Base-by-base conservation (phyloP, 2,329 filamentous ascomycete genomes). In the Emergomyces pasteurianus region DNA sequence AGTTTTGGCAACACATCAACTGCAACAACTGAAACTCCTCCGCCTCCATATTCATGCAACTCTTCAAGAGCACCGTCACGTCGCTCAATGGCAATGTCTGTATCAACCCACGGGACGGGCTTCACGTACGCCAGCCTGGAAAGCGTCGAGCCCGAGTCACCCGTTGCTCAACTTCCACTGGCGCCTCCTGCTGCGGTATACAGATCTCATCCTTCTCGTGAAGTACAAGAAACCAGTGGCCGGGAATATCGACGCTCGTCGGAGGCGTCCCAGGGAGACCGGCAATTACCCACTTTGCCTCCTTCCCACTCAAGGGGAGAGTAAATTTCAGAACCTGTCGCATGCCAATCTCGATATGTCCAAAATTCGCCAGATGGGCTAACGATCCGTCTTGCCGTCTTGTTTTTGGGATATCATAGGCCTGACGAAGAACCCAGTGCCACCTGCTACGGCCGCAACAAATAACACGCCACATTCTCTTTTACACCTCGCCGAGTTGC, bases 1-100 rank as follows among this genome's bases (percentile, higher is more conserved):
- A 76, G 73, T 58, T 75, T 75, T 63, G 75, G 75, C 7, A 76
- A 77, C 61, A 77, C 75, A 2, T 77, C 75, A 0, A 77, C 75
- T 2, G 75, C 74, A 9, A 77, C 75, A 5, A 66, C 73, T 18
- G 74, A 76, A 42, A 76, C 75, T 0, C 75, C 74, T 1, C 75
- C 75, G 3, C 75, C 75, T 36, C 73, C 75, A 9, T 77, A 77
- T 58, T 76, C 74, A 1, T 67, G 72, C 1, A 68, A 67, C 31
- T 67, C 64, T 2, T 71, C 71, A 47, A 63, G 70, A 16, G 62
- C 67, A 23, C 69, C 70, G 18, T 72, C 73, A 2, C 66, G 69
- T 21, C 63, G 60, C 12, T 63, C 64, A 12, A 60, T 62, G 52
- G 70, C 72, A 10, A 69, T 71, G 59, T 74, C 73, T 38, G 61